phyloP scores from a whole-genome alignment of 139 green algal genomes.

The Closterium sp. region DNA sequence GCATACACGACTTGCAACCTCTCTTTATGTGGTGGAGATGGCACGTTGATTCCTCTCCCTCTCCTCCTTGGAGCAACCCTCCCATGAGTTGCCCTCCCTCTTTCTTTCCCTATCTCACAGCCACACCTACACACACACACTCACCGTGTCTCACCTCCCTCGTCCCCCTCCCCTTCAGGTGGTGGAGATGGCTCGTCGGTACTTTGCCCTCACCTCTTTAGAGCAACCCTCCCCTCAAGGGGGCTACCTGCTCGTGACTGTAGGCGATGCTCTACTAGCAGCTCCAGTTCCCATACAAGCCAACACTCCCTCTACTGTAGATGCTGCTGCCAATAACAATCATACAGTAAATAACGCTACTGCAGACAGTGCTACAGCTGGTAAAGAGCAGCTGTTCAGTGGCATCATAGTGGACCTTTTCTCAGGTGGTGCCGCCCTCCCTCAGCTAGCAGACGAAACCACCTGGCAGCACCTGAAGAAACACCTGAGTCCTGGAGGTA shows the following conservation, averaged over 20 bases:
- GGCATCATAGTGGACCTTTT: slow-evolving; percentile 18
- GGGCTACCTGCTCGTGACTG: neutral
- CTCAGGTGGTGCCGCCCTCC: neutral
- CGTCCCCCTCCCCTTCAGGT: neutral
- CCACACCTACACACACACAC: no score
- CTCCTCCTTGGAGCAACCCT: no score
- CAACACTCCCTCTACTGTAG: neutral
- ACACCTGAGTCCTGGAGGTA: neutral
- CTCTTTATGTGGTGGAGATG: no score
- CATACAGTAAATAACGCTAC: neutral
- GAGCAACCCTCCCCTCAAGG: neutral
- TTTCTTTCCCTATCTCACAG: no score
- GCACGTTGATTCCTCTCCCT: no score
- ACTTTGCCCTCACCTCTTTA: neutral
- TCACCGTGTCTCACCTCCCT: no score
- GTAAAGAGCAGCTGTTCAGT: neutral
- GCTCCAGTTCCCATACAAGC: neutral
- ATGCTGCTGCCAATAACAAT: neutral
- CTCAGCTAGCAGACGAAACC: neutral
- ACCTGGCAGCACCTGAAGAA: neutral
- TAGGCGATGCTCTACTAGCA: neutral
- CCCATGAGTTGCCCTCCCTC: no score
- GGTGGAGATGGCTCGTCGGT: neutral
- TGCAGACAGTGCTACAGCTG: neutral
- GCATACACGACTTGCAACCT: no score